Conservation (phyloP, 1,284 basidiomycete genomes). For the Fereydounia khargensis region DNA sequence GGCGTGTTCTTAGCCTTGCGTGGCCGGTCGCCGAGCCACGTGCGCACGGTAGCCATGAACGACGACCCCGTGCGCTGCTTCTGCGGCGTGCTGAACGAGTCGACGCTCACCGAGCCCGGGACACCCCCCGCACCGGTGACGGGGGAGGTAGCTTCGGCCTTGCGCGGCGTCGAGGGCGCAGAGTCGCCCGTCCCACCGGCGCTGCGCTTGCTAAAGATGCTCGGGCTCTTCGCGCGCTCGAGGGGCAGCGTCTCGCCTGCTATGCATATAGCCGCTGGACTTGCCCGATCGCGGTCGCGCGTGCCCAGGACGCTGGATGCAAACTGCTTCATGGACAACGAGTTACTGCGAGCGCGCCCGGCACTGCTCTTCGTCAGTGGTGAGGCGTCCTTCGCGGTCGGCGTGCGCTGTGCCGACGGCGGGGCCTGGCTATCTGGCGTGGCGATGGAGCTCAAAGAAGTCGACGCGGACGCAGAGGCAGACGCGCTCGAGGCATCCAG, state of each 20-base stretch:
- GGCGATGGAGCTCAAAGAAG: not conserved
- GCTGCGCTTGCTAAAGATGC: constrained; percentile 16
- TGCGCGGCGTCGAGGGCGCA: not conserved
- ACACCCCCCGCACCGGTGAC: not conserved
- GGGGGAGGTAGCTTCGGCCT: not conserved
- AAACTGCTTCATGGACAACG: constrained; percentile 33
- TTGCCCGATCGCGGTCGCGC: constrained; percentile 7
- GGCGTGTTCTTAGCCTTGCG: no score
- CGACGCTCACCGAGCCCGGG: constrained; percentile 17
- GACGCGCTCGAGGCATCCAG: constrained; percentile 7
- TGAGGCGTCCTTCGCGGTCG: not conserved
- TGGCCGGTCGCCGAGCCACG: constrained; percentile 82
- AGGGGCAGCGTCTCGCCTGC: constrained; percentile 29
- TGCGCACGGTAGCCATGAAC: constrained; percentile 65
- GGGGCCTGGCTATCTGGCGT: not conserved
- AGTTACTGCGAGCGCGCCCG: constrained; percentile 41
- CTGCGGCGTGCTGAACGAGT: constrained; percentile 40
- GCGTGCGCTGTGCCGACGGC: not conserved
- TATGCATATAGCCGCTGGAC: no score
- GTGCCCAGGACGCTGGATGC: constrained; percentile 28
- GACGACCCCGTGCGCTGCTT: constrained; percentile 24
- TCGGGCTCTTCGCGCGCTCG: constrained; percentile 39
- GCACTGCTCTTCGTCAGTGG: constrained; percentile 9
- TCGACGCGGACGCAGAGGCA: constrained; percentile 1
- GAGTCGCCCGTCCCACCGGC: not conserved